Base-by-base conservation (phyloP, 2,329 filamentous ascomycete genomes). In the Leptographium wingfieldii region DNA sequence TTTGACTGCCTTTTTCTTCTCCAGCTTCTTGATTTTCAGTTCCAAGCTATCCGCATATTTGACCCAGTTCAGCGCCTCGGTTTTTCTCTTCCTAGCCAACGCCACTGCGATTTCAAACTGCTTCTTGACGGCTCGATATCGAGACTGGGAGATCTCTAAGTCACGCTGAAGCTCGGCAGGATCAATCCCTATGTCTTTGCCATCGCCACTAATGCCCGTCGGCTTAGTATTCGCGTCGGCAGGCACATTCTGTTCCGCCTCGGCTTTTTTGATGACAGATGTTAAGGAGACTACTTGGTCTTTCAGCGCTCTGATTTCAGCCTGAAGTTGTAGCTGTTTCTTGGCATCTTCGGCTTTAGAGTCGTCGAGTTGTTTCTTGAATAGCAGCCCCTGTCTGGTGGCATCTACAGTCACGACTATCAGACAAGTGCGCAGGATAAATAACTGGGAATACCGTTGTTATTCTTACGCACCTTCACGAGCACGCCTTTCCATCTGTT, bases 11-110 rank as follows among this genome's bases (percentile, higher is more conserved):
- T 35, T 67, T 59, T 73, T 72, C 38, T 70, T 70, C 62, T 79
- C 74, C 11, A 80, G 69, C 29, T 67, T 69, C 54, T 71, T 70
- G 12, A 82, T 70, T 61, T 72, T 78, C 31, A 68, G 68, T 57
- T 77, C 71, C 22, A 81, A 67, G 14, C 70, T 65, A 27, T 72
- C 72, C 5, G 76, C 74, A 59, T 79, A 76, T 6, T 70, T 68
- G 31, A 72, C 70, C 80, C 80, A 83, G 38, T 67, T 65, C 7
- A 77, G 71, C 4, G 73, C 73, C 29, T 76, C 72, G 1, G 72
- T 69, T 33, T 74, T 75, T 55, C 73, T 73, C 63, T 72, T 75
- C 38, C 69, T 66, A 10, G 76, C 69, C 9, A 71, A 68, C 14
- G 70, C 69, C 60, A 73, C 73, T 54, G 74, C 70, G 2, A 65